These are phyloP conservation scores for Pseudogymnoascus sp. DNA, from an alignment of 2,329 filamentous ascomycete species.

Conservation along the genomic window DNA sequence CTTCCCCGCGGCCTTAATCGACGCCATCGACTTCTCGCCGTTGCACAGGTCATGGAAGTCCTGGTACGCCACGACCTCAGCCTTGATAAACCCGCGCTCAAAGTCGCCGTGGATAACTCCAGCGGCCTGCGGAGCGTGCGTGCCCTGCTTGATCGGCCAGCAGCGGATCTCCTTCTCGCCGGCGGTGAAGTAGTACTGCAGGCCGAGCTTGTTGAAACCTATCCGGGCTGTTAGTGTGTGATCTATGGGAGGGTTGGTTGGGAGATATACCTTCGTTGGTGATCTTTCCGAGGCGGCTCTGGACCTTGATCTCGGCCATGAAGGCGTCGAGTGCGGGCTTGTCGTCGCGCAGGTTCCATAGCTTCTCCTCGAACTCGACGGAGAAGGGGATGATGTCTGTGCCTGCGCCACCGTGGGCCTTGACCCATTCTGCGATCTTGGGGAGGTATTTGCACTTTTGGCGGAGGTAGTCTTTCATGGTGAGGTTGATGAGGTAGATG, in stretches of 20 bases:
- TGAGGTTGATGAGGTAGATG: conserved; percentile 38
- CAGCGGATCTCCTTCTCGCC: conserved; percentile 39
- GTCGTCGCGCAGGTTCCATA: conserved; percentile 33
- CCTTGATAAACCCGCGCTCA: conserved; percentile 38
- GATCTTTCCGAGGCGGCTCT: conserved; percentile 35
- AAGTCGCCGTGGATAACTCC: conserved; percentile 36
- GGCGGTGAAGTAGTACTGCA: conserved; percentile 39
- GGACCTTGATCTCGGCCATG: conserved; percentile 34
- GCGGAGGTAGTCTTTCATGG: conserved; percentile 39
- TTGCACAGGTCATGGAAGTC: conserved; percentile 37
- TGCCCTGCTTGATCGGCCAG: conserved; percentile 34
- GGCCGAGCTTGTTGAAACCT: conserved; percentile 35
- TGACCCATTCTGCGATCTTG: conserved; percentile 37
- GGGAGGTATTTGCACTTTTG: conserved; percentile 40
- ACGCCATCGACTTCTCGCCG: conserved; percentile 35
- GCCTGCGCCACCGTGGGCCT: conserved; percentile 34
- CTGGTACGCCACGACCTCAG: conserved; percentile 37
- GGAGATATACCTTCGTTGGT: conserved; percentile 27
- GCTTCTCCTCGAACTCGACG: conserved; percentile 38
- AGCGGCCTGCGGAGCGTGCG: conserved; percentile 34
- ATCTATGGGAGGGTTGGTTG: too few species aligned
- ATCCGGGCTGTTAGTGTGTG: background rate
- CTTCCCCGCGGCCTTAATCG: conserved; percentile 38
- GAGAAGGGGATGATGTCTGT: conserved; percentile 37
- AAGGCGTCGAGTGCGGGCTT: conserved; percentile 29